These are phyloP conservation scores for Pugionium dolabratum DNA, from an alignment of 345 rosid species.

Conservation along the genomic window DNA sequence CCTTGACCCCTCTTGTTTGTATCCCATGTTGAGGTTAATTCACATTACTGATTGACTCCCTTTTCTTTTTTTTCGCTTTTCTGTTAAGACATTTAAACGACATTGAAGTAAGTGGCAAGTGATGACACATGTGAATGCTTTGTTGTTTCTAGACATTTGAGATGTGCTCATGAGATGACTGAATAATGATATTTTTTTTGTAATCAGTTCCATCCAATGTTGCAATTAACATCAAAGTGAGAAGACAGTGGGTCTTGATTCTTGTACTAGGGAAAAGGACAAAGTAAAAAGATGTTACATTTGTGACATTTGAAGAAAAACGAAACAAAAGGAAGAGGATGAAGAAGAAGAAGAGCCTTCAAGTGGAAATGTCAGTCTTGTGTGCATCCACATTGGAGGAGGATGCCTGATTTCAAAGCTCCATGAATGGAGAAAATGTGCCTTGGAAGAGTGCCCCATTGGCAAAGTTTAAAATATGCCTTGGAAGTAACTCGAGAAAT, in stretches of 20 bases:
- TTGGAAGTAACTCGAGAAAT: constrained; percentile 66
- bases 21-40: constrained; percentile 8
- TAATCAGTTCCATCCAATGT: constrained; percentile 15
- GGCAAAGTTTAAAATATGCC: constrained; percentile 57
- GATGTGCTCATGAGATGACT: constrained; percentile 26
- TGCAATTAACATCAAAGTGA: constrained; percentile 27
- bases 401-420: constrained; percentile 50
- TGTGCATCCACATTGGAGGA: constrained; percentile 74
- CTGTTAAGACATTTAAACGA: background rate
- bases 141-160: constrained; percentile 16
- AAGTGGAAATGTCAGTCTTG: constrained; percentile 32
- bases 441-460: constrained; percentile 56
- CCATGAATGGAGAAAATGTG: constrained; percentile 65
- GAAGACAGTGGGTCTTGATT: constrained; percentile 33
- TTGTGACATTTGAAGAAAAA: background rate
- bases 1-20: background rate
- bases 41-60: background rate
- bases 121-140: constrained; percentile 26
- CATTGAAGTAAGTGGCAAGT: constrained; percentile 19
- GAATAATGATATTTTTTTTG: background rate
- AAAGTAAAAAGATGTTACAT: background rate
- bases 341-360: constrained; percentile 40
- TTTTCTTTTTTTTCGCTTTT: background rate
- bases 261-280: background rate
- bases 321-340: background rate